Evolutionary conservation across 805 yeast species (phyloP).

Genomic region (Cyberlindnera japonica): DNA sequence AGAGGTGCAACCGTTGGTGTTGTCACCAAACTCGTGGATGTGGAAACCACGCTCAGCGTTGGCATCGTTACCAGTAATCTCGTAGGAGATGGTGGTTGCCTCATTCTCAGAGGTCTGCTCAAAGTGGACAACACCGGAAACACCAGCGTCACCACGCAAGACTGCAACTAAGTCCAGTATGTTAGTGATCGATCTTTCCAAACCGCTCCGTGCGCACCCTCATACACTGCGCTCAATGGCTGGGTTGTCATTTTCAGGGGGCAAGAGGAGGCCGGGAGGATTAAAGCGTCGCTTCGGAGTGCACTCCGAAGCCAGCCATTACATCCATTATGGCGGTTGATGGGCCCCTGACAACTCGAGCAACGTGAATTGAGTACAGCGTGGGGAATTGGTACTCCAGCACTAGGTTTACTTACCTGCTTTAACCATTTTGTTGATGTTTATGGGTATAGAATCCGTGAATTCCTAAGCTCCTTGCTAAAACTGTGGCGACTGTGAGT

Average conservation of each 20-base stretch:
- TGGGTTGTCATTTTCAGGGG: no score
- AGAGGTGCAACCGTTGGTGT: constrained; percentile 98
- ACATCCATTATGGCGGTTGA: no score
- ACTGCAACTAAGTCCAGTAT: constrained; percentile 68
- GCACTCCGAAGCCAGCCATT: neutral
- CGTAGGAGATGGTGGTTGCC: constrained; percentile 85
- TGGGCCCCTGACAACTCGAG: no score
- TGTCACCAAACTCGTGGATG: constrained; percentile 96
- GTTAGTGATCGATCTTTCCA: neutral
- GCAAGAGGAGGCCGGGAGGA: no score
- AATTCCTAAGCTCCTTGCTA: no score
- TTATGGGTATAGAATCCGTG: neutral
- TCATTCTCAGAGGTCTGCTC: constrained; percentile 77
- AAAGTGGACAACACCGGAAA: constrained; percentile 81
- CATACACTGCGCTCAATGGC: no score
- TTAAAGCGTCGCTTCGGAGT: neutral
- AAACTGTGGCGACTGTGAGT: neutral
- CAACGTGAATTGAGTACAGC: no score
- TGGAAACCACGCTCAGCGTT: constrained; percentile 96
- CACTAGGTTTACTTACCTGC: constrained; percentile 24
- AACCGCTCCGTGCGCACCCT: no score
- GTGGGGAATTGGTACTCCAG: no score
- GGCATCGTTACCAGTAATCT: constrained; percentile 83
- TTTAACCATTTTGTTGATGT: constrained; percentile 26
- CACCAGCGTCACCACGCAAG: constrained; percentile 90